Conservation (phyloP, 2,329 filamentous ascomycete species). For the Fusarium floridanum region DNA sequence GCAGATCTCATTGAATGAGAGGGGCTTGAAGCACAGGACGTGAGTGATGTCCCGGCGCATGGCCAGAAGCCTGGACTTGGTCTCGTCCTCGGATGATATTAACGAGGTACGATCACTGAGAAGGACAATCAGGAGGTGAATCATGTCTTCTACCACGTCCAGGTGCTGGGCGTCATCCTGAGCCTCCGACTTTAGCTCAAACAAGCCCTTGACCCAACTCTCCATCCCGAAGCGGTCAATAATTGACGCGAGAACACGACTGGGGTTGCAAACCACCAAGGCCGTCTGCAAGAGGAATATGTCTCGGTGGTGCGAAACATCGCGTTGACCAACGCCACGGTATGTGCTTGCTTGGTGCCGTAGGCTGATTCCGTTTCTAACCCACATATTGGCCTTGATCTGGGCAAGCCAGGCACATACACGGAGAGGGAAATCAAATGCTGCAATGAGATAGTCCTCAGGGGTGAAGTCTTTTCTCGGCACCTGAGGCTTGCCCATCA, state of each 20-base stretch:
- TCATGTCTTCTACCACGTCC: conserved; percentile 95
- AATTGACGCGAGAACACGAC: conserved; percentile 86
- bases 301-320: conserved; percentile 94
- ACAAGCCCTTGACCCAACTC: conserved; percentile 87
- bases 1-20: conserved; percentile 93
- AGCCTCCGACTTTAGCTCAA: conserved; percentile 76
- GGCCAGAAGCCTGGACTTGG: conserved; percentile 73
- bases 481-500: conserved; percentile 71
- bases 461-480: conserved; percentile 69
- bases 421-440: conserved; percentile 92
- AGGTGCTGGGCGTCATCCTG: conserved; percentile 91
- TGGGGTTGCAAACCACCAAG: conserved; percentile 86
- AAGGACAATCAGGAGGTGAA: conserved; percentile 91
- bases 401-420: conserved; percentile 97
- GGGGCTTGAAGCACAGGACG: conserved; percentile 93
- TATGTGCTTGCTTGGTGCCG: conserved; percentile 96
- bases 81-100: conserved; percentile 75
- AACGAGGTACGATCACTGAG: conserved; percentile 90
- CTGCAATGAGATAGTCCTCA: conserved; percentile 85
- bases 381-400: conserved; percentile 99
- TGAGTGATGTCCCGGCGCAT: conserved; percentile 93
- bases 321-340: conserved; percentile 86
- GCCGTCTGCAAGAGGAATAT: conserved; percentile 94
- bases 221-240: conserved; percentile 92
- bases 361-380: conserved; percentile 95